These are phyloP conservation scores for Penicillium angulare DNA, from an alignment of 495 filamentous ascomycete genomes.

Conservation along the genomic window DNA sequence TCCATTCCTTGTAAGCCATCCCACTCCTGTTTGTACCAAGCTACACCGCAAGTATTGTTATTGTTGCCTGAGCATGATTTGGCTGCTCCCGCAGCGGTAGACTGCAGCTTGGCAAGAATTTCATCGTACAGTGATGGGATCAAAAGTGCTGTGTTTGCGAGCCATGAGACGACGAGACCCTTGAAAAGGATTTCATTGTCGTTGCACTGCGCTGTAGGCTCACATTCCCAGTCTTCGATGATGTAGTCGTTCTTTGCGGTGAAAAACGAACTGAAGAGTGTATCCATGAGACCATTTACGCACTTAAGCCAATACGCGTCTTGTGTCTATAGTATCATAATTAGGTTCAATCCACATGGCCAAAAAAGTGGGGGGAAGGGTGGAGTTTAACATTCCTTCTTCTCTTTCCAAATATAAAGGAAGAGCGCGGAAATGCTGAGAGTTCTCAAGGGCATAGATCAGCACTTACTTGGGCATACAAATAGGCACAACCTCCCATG, in stretches of 20 bases:
- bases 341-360: too few species aligned
- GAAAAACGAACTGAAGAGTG: conserved; percentile 39
- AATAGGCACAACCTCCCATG: conserved; percentile 64
- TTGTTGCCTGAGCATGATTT: conserved; percentile 59
- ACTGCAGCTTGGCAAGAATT: conserved; percentile 64
- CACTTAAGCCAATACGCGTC: conserved; percentile 51
- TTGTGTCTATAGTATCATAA: conserved; percentile 18
- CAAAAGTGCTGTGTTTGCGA: conserved; percentile 68
- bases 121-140: conserved; percentile 55
- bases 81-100: conserved; percentile 67
- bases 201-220: conserved; percentile 57
- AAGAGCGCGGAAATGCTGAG: too few species aligned
- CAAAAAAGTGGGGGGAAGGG: too few species aligned
- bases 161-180: conserved; percentile 72
- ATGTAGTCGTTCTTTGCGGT: conserved; percentile 46
- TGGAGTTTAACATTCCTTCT: too few species aligned
- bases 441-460: too few species aligned
- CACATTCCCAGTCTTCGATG: conserved; percentile 69
- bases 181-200: conserved; percentile 79
- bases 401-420: too few species aligned
- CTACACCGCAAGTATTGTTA: conserved; percentile 68
- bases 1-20: conserved; percentile 64
- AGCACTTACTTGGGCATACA: conserved; percentile 64
- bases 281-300: conserved; percentile 52
- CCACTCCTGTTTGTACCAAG: conserved; percentile 62